Base-by-base conservation (phyloP, 805 yeast genomes). In the Zygosaccharomyces bisporus region DNA sequence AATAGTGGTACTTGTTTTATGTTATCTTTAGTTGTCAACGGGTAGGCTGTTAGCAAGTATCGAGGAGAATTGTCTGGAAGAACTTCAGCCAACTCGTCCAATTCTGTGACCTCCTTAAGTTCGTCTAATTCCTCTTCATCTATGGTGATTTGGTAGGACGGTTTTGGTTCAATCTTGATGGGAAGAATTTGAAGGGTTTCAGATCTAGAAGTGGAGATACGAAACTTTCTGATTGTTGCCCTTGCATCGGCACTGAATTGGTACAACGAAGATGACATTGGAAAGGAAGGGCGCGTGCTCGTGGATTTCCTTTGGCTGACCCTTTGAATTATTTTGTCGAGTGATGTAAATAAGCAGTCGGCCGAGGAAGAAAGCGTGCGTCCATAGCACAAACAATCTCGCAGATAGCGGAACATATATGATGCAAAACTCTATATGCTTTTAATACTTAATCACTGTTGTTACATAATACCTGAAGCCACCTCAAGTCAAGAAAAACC, bases 51-150 rank as follows among this genome's bases (percentile, higher is more conserved):
- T 4, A 88, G 72, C 5, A 89, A 68, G 58, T 73, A 89, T 47
- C 96, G 68, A 10, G 96, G 95, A 9, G 81, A 66, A 56, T 81
- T 87, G 51, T 85, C 95, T 0, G 96, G 96, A 36, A 89, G 65
- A 46, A 80, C 86, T 43, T 87, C 95, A 4, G 72, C 71, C 34
- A 89, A 71, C 33, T 81, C 88, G 34, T 76, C 85, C 6, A 85
- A 31, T 4, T 52, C 56, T 13, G 45, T 49, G 25, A 80, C 62
- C 12, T 72, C 70, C n/a, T 74, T 75, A 6, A 69, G 67, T 20
- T 68, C 88, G 38, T 84, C 83, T 39, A 68, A 65, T 57, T 77
- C 80, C 64, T 53, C 57, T 8, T 56, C 58, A 34, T 56, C 65
- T 24, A 66, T 52, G 13, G 59, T 54, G 32, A 64, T 59, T 34